Evolutionary conservation across 2,329 filamentous ascomycete genomes (phyloP).

Genomic region (Microsporum ferrugineum): DNA sequence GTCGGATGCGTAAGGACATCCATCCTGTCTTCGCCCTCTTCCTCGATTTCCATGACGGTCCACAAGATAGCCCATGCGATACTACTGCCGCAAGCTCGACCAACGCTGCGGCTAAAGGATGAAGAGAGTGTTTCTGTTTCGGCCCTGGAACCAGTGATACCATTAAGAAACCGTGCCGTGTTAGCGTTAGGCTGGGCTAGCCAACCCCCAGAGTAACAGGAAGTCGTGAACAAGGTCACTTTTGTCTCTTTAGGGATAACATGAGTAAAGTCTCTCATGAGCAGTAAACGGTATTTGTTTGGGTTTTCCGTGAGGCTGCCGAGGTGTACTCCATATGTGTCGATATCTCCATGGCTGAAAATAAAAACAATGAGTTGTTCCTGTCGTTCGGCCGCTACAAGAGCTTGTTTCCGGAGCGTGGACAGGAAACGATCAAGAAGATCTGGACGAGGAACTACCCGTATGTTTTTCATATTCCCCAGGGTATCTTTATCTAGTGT

Average conservation of each 20-base stretch:
- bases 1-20: background rate
- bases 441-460: constrained; percentile 4
- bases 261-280: constrained; percentile 1
- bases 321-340: constrained; percentile 1
- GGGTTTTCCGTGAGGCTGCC: background rate
- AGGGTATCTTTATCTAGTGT: constrained; percentile 4
- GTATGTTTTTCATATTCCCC: background rate
- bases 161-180: constrained; percentile 3
- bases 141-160: constrained; percentile 3
- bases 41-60: background rate
- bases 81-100: background rate
- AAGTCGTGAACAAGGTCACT: constrained; percentile 7
- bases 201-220: constrained; percentile 11
- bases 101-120: background rate
- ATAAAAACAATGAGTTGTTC: constrained; percentile 9
- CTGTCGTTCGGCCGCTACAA: constrained; percentile 2
- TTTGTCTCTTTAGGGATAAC: background rate
- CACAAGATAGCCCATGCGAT: background rate
- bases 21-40: background rate
- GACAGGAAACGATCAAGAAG: constrained; percentile 11
- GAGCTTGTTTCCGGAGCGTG: constrained; percentile 5
- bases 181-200: constrained; percentile 1
- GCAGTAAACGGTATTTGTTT: background rate
- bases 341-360: constrained; percentile 9
- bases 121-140: background rate